Evolutionary conservation across 2,329 filamentous ascomycete species (phyloP).

Genomic region (Xylariales sp.): DNA sequence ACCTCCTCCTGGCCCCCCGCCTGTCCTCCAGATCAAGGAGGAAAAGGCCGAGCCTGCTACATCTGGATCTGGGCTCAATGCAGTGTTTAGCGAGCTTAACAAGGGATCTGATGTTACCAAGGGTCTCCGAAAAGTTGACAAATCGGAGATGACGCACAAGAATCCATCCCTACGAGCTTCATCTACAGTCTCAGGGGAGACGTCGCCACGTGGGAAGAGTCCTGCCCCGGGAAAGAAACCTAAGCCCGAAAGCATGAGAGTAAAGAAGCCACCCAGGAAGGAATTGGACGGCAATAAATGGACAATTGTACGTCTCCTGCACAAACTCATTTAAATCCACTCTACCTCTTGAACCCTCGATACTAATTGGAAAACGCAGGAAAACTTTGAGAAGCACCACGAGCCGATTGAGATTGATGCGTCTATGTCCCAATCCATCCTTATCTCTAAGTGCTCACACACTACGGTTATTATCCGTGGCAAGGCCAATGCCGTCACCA

Average conservation of each 20-base stretch:
- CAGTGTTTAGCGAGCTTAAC: constrained; percentile 90
- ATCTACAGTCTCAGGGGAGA: constrained; percentile 61
- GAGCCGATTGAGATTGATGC: constrained; percentile 78
- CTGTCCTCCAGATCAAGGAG: constrained; percentile 60
- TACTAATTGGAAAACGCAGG: no score
- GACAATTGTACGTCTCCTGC: constrained; percentile 65
- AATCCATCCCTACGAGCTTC: constrained; percentile 80
- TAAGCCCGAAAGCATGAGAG: constrained; percentile 79
- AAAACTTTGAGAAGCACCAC: constrained; percentile 80
- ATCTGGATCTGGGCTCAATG: constrained; percentile 62
- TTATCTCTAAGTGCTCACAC: constrained; percentile 89
- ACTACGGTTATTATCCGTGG: constrained; percentile 84
- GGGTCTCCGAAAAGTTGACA: constrained; percentile 87
- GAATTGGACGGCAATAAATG: constrained; percentile 88
- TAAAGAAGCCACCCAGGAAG: constrained; percentile 76
- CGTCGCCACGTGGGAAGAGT: constrained; percentile 66
- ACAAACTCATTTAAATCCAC: no score
- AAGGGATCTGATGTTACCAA: constrained; percentile 84
- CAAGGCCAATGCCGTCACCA: constrained; percentile 94
- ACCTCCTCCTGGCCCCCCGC: constrained; percentile 66
- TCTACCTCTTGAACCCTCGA: no score
- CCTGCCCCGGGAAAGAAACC: constrained; percentile 84
- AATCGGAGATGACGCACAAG: constrained; percentile 97
- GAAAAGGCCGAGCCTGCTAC: constrained; percentile 41
- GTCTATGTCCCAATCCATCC: constrained; percentile 78